phyloP scores from a whole-genome alignment of 2,329 filamentous ascomycete genomes.

The Venturia pyrina region DNA sequence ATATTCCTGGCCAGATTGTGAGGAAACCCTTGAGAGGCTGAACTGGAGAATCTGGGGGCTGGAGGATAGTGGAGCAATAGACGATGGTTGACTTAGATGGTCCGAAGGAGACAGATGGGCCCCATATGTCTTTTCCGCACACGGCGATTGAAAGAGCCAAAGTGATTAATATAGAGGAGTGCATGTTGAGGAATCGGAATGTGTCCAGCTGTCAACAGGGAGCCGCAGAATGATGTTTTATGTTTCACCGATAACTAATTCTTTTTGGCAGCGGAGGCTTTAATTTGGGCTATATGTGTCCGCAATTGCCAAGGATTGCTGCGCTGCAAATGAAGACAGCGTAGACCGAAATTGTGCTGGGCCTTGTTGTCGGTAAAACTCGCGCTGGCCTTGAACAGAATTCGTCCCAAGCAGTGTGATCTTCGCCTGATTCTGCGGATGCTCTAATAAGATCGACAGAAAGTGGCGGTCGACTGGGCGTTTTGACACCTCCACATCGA shows the following conservation, averaged over 20 bases:
- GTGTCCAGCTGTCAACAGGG: background rate
- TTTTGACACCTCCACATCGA: too few relatives aligned
- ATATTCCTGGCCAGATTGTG: conserved; percentile 35
- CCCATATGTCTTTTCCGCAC: background rate
- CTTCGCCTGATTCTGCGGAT: too few relatives aligned
- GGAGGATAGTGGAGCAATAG: background rate
- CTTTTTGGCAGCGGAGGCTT: background rate
- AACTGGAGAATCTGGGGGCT: background rate
- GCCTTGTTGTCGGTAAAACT: too few relatives aligned
- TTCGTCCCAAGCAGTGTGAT: too few relatives aligned
- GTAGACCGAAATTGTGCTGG: too few relatives aligned
- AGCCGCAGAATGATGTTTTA: background rate
- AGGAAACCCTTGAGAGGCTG: background rate
- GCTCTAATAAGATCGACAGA: too few relatives aligned
- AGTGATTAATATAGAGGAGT: background rate
- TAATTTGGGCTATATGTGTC: background rate
- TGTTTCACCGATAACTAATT: background rate
- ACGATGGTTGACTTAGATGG: conserved; percentile 1
- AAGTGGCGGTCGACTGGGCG: too few relatives aligned
- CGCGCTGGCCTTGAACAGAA: too few relatives aligned
- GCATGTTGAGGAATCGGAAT: background rate
- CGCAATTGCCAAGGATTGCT: background rate
- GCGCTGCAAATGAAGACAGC: too few relatives aligned
- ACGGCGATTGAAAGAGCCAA: background rate
- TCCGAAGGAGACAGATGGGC: background rate